Percentiles rank a stretch among this genome's conserved stretches.
Evolutionary conservation across 805 yeast species (phyloP).

Genomic region (Candida cerambycidarum): DNA sequence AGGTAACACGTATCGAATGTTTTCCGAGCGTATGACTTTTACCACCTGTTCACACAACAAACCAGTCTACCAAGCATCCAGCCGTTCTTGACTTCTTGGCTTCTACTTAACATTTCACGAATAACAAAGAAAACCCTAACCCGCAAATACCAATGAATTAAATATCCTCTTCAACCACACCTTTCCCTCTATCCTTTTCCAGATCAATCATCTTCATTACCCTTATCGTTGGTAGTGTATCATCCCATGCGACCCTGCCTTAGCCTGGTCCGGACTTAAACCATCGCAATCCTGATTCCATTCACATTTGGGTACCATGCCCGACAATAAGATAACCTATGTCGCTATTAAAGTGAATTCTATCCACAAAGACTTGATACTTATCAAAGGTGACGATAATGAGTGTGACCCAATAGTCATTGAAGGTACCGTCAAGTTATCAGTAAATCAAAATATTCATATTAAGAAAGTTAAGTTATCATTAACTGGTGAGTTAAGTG

Average conservation of each 20-base stretch:
- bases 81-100: too few species aligned
- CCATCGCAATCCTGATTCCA: not conserved
- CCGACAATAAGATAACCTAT: conserved; percentile 21
- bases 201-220: too few species aligned
- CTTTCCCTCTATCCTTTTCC: too few species aligned
- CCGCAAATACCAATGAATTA: too few species aligned
- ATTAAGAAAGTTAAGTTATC: conserved; percentile 38
- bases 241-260: not conserved
- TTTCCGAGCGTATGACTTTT: too few species aligned
- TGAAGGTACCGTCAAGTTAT: conserved; percentile 48
- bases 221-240: not conserved
- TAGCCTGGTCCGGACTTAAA: not conserved
- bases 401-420: conserved; percentile 45
- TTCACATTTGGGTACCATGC: conserved; percentile 9
- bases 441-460: conserved; percentile 43
- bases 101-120: too few species aligned
- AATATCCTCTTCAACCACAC: too few species aligned
- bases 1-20: too few species aligned
- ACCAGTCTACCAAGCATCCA: too few species aligned
- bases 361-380: conserved; percentile 39
- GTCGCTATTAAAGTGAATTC: conserved; percentile 41
- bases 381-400: conserved; percentile 44
- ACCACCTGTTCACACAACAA: too few species aligned
- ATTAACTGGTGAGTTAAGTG: conserved; percentile 43
- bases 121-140: too few species aligned